Evolutionary conservation across 192 early-diverging fungal species (phyloP), one percentile per base, ranked within the genome.

Genomic region (Coemansia sp.): DNA sequence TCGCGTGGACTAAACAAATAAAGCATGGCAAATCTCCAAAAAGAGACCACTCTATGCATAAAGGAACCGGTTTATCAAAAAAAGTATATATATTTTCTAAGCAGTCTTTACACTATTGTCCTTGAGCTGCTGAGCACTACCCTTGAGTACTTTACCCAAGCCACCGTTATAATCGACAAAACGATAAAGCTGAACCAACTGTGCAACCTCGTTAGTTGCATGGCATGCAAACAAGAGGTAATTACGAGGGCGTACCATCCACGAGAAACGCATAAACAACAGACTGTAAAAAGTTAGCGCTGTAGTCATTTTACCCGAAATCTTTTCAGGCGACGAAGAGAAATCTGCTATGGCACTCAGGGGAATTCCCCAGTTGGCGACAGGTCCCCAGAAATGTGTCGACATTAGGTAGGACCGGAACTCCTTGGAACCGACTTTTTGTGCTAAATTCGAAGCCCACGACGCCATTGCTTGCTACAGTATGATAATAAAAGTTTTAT

Each of bases 231-330:
- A 95, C 71, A 99, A 86, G 31, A 99, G 86, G 72, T 91, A 90
- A 86, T 99, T 99, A 49, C 89, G 68, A 3, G 97, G 97, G 65
- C 89, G 87, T 18, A 99, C 97, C 85, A 90, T 90, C 88, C 91
- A 92, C 3, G 97, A 94, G 71, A 99, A 99, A 33, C 95, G 90
- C 95, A 96, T 96, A 75, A 99, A 99, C 66, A 96, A 77, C 33
- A 86, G 73, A 40, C 95, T 97, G 83, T 97, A 99, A 16, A 99
- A 66, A 15, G 89, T 88, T 71, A 99, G 79, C 1, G 95, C 95
- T 73, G 74, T 70, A 38, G 97, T 98, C 97, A 98, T 98, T 67
- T 95, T 97, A 60, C 93, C 93, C 34, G 90, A 92, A 76, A 99
- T 99, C 73, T 92, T 82, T 67, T 95, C 94, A 10, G 95, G 94